Percentiles rank a stretch among this genome's conserved stretches.
These are phyloP conservation scores for Boletus nobilissimus DNA, from an alignment of 1,284 basidiomycete species.

Conservation along the genomic window DNA sequence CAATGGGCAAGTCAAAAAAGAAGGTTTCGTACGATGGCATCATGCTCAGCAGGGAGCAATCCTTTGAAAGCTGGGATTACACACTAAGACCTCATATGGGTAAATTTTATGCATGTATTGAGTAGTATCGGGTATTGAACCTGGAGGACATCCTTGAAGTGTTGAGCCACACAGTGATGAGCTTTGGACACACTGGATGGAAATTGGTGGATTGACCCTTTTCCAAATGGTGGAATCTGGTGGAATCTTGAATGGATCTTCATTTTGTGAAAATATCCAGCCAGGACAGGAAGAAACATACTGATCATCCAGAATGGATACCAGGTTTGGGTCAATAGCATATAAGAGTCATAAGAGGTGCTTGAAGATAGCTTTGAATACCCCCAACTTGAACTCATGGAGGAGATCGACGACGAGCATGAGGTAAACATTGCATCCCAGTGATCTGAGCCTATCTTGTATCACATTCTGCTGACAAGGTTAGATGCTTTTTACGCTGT, in stretches of 20 bases:
- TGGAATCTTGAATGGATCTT: too few relatives aligned
- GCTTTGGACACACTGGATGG: too few relatives aligned
- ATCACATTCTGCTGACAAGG: too few relatives aligned
- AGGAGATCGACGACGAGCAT: background rate
- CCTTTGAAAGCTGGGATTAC: slow-evolving; percentile 40
- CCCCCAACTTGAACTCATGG: background rate
- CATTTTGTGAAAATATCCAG: background rate
- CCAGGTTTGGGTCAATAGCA: background rate
- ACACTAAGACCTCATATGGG: background rate
- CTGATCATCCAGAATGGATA: background rate
- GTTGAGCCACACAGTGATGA: too few relatives aligned
- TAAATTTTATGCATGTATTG: too few relatives aligned
- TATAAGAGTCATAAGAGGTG: background rate
- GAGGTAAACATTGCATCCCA: too few relatives aligned
- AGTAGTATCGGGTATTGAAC: too few relatives aligned
- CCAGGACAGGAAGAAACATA: background rate
- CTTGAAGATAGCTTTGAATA: background rate
- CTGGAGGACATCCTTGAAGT: too few relatives aligned
- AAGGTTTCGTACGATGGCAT: slow-evolving; percentile 23
- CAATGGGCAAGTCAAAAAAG: slow-evolving; percentile 31
- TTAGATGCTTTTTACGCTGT: too few relatives aligned
- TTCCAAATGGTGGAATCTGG: too few relatives aligned
- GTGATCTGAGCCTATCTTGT: too few relatives aligned
- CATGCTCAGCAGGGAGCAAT: slow-evolving; percentile 33
- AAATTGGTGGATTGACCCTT: too few relatives aligned